These are phyloP conservation scores for Pythium brachiatum DNA, from an alignment of 352 stramenopile species.

Conservation along the genomic window DNA sequence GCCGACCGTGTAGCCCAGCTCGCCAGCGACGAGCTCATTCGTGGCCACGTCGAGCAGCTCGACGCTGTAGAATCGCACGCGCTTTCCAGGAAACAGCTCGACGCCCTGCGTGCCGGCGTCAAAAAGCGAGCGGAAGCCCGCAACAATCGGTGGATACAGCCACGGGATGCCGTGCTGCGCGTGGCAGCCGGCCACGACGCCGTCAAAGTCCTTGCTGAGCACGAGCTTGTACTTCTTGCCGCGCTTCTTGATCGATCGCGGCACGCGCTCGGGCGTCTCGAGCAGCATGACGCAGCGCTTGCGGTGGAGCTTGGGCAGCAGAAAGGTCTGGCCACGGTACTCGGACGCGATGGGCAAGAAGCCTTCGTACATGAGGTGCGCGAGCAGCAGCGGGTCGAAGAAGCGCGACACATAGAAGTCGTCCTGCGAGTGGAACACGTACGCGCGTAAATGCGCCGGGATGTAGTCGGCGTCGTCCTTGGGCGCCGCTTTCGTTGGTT, in stretches of 20 bases:
- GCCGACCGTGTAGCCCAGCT: slow-evolving; percentile 93
- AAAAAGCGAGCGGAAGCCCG: slow-evolving; percentile 76
- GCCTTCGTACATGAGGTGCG: slow-evolving; percentile 92
- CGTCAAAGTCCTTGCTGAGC: slow-evolving; percentile 88
- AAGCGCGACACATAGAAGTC: slow-evolving; percentile 92
- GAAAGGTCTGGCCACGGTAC: slow-evolving; percentile 56
- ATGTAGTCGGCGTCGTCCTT: slow-evolving; percentile 79
- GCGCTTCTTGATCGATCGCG: slow-evolving; percentile 89
- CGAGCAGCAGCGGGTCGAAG: slow-evolving; percentile 87
- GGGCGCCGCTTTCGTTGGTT: slow-evolving; percentile 2
- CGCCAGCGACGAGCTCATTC: slow-evolving; percentile 80
- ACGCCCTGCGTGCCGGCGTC: slow-evolving; percentile 49
- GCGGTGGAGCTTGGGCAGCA: slow-evolving; percentile 89
- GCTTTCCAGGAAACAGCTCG: slow-evolving; percentile 50
- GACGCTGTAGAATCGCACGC: slow-evolving; percentile 88
- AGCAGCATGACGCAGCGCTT: slow-evolving; percentile 87
- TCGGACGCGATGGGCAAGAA: slow-evolving; percentile 93
- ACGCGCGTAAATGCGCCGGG: slow-evolving; percentile 73
- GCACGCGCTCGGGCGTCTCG: slow-evolving; percentile 67
- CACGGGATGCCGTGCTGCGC: slow-evolving; percentile 91
- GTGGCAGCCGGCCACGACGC: slow-evolving; percentile 89
- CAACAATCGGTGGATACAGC: slow-evolving; percentile 90
- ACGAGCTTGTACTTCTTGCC: slow-evolving; percentile 84
- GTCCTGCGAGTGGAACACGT: slow-evolving; percentile 90
- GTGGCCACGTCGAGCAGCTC: slow-evolving; percentile 86